A percentile compares a stretch with the other conserved stretches of the same genome.
Conservation (phyloP, 352 stramenopile genomes). For the Pythium dissimile region DNA sequence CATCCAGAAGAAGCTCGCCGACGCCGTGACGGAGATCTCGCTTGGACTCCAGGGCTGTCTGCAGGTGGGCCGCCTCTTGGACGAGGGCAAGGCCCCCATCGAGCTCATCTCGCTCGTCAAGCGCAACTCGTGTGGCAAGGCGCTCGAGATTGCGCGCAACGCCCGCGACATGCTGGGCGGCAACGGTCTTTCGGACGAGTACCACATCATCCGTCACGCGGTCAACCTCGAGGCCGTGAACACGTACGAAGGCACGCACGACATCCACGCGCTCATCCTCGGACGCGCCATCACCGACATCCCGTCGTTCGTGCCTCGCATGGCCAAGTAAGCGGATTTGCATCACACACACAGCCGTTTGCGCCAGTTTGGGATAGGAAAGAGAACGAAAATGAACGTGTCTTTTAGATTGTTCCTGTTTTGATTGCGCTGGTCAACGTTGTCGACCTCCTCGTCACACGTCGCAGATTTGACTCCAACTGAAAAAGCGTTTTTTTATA, state of each 20-base stretch:
- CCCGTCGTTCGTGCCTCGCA: slow-evolving; percentile 90
- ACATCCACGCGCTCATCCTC: slow-evolving; percentile 98
- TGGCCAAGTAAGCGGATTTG: slow-evolving; percentile 56
- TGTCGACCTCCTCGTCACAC: background rate
- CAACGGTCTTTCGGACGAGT: slow-evolving; percentile 98
- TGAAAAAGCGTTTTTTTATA: slow-evolving; percentile 6
- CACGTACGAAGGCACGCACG: slow-evolving; percentile 99
- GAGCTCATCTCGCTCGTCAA: slow-evolving; percentile 96
- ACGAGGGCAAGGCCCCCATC: slow-evolving; percentile 68
- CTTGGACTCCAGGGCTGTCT: slow-evolving; percentile 91
- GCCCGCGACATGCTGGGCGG: slow-evolving; percentile 97
- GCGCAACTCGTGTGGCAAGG: slow-evolving; percentile 94
- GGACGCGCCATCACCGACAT: slow-evolving; percentile 96
- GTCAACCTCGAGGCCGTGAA: slow-evolving; percentile 99
- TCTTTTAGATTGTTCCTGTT: background rate
- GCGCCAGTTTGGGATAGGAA: too few relatives aligned
- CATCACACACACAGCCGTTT: too few relatives aligned
- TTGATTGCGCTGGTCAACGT: background rate
- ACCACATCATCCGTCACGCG: slow-evolving; percentile 97
- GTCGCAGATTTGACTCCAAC: slow-evolving; percentile 15
- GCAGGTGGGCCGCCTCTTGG: slow-evolving; percentile 90
- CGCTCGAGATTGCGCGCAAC: slow-evolving; percentile 90
- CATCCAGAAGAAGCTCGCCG: slow-evolving; percentile 97
- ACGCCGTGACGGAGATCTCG: slow-evolving; percentile 97
- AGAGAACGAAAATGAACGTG: background rate